These are phyloP conservation scores for Ogataea ganodermae DNA, from an alignment of 805 yeast species.

Conservation along the genomic window DNA sequence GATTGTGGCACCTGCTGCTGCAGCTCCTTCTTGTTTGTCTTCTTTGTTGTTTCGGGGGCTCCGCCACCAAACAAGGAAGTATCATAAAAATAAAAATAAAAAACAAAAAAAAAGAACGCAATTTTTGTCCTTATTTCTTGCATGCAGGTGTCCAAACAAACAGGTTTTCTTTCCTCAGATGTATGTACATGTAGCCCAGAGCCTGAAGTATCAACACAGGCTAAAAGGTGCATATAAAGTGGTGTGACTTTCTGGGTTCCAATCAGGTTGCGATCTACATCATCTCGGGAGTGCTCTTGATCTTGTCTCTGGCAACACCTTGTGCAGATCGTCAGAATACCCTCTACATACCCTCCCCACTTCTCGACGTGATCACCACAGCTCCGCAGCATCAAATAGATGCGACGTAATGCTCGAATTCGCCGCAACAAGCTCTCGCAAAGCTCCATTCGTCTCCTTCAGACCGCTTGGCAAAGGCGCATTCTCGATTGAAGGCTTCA, in stretches of 20 bases:
- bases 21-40: background rate
- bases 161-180: background rate
- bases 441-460: background rate
- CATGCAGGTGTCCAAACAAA: background rate
- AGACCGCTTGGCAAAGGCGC: constrained; percentile 17
- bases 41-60: background rate
- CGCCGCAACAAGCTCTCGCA: constrained; percentile 11
- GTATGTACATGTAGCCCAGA: background rate
- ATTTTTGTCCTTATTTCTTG: background rate
- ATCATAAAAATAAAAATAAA: background rate
- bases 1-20: background rate
- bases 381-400: background rate
- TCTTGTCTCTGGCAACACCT: too few species aligned
- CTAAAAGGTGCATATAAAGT: background rate
- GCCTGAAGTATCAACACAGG: background rate
- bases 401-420: constrained; percentile 11
- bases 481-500: constrained; percentile 15
- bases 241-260: background rate
- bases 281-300: too few species aligned
- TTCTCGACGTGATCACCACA: background rate
- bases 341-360: background rate
- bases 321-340: background rate
- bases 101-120: background rate
- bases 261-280: too few species aligned
- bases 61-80: background rate